Evolutionary conservation across 148 eudicot genomes (phyloP).

Genomic region (Cornus controversa): DNA sequence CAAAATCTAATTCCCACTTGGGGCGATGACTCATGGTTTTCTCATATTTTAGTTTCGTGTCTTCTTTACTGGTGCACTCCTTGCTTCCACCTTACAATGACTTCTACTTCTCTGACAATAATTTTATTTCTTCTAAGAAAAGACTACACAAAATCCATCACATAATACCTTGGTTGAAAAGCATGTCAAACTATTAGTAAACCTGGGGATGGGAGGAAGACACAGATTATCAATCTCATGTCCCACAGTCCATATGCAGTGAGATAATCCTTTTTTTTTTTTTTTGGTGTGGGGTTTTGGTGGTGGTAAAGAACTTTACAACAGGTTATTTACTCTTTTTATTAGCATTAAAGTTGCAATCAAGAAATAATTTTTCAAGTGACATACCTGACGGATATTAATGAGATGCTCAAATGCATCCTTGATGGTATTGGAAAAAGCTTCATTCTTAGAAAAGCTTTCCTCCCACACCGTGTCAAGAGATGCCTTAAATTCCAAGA

Average conservation of each 20-base stretch:
- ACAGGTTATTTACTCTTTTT: too few relatives aligned
- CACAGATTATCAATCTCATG: background rate
- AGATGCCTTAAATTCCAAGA: slow-evolving; percentile 79
- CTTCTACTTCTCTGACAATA: background rate
- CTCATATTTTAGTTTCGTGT: background rate
- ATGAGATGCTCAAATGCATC: slow-evolving; percentile 95
- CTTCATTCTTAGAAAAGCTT: slow-evolving; percentile 83
- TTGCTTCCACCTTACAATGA: background rate
- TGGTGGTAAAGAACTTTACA: too few relatives aligned
- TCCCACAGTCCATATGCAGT: background rate
- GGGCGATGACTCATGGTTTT: background rate
- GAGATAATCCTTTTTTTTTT: background rate
- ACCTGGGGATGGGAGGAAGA: background rate
- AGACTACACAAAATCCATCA: background rate
- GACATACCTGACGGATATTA: slow-evolving; percentile 83
- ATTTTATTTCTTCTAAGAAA: background rate
- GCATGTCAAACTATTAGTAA: background rate
- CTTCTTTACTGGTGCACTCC: background rate
- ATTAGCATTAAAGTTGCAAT: background rate
- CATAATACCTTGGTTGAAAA: background rate
- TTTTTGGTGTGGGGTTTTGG: too few relatives aligned
- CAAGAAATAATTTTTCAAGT: background rate
- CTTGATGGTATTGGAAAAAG: slow-evolving; percentile 83
- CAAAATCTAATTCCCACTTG: too few relatives aligned
- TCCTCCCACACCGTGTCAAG: slow-evolving; percentile 94